Base-by-base conservation (phyloP, 2,329 filamentous ascomycete species). In the Emergomyces pasteurianus region DNA sequence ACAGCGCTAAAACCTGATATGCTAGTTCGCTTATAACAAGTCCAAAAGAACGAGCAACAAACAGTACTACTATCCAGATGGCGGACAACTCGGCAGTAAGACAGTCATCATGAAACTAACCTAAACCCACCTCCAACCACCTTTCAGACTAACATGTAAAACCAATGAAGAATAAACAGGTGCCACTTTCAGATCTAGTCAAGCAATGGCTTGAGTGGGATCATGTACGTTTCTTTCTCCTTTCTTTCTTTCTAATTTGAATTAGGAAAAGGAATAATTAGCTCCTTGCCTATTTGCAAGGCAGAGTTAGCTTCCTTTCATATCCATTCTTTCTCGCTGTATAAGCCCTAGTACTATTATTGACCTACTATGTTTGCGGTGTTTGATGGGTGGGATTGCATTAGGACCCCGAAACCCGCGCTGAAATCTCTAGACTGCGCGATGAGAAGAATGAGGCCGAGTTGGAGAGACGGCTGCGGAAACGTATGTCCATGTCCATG, bases 121-220 rank as follows among this genome's bases (percentile, higher is more conserved):
- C n/a, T 36, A 36, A 9, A n/a, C 7, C 7, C 7, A 31, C 3
- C 26, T 52, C 49, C 26, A 52, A 18, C 47, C 23, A 26, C 47
- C 10, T 12, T 28, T 21, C 49, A 3, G 21, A 21, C 9, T 46
- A 23, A 46, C 43, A 10, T 16, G n/a, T 42, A 18, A 1, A 1
- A 9, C 21, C 23, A 58, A 53, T 31, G 36, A n/a, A n/a, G n/a
- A n/a, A n/a, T n/a, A n/a, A n/a, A n/a, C 63, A 77, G 74, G 67
- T 70, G 63, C 66, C 72, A 5, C 65, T 76, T 46, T 69, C 68
- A 52, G 67, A 66, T 18, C 72, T 84, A 61, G 78, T 81, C 60
- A 67, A 79, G 65, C 78, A 78, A 72, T 86, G 83, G 83, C 75
- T 86, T n/a, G 74, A 78, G 61, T 78, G 82, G 66, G 83, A 86